phyloP scores from a whole-genome alignment of 768 basidiomycete species.

The Naganishia randhawae region DNA sequence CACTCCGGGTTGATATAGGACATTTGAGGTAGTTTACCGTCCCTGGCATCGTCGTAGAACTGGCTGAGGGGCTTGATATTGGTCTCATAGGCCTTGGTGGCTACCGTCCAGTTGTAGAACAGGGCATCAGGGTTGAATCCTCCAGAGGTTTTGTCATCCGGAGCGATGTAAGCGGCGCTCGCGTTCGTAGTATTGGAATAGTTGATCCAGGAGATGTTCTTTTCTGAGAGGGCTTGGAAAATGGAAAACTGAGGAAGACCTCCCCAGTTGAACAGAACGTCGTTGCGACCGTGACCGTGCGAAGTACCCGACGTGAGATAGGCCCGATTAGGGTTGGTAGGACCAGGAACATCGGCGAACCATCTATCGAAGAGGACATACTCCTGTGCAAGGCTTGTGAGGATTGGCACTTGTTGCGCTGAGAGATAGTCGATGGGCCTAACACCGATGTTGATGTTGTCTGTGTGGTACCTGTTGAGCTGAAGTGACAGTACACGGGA shows the following conservation, averaged over 20 bases:
- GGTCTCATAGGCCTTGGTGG: slow-evolving; percentile 10
- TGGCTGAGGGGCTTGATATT: slow-evolving; percentile 22
- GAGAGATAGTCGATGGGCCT: slow-evolving; percentile 45
- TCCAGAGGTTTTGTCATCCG: slow-evolving; percentile 16
- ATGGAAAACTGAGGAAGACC: slow-evolving; percentile 38
- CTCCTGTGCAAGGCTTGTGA: slow-evolving; percentile 38
- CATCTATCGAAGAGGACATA: slow-evolving; percentile 49
- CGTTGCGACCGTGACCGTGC: slow-evolving; percentile 46
- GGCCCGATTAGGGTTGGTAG: slow-evolving; percentile 49
- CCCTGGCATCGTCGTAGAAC: slow-evolving; percentile 24
- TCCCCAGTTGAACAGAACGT: slow-evolving; percentile 35
- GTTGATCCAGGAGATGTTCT: slow-evolving; percentile 23
- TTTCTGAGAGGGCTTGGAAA: slow-evolving; percentile 37
- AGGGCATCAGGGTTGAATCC: slow-evolving; percentile 23
- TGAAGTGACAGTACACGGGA: not conserved
- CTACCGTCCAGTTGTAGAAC: slow-evolving; percentile 24
- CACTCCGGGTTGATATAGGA: slow-evolving; percentile 25
- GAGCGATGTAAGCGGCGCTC: slow-evolving; percentile 18
- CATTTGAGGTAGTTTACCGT: slow-evolving; percentile 35
- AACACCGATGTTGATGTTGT: slow-evolving; percentile 35
- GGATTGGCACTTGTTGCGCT: slow-evolving; percentile 38
- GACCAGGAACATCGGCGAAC: slow-evolving; percentile 49
- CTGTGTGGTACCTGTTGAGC: slow-evolving; percentile 20
- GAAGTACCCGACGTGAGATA: slow-evolving; percentile 47
- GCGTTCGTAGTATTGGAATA: slow-evolving; percentile 21